Conservation (phyloP, 495 filamentous ascomycete genomes). For the Echria macrotheca region DNA sequence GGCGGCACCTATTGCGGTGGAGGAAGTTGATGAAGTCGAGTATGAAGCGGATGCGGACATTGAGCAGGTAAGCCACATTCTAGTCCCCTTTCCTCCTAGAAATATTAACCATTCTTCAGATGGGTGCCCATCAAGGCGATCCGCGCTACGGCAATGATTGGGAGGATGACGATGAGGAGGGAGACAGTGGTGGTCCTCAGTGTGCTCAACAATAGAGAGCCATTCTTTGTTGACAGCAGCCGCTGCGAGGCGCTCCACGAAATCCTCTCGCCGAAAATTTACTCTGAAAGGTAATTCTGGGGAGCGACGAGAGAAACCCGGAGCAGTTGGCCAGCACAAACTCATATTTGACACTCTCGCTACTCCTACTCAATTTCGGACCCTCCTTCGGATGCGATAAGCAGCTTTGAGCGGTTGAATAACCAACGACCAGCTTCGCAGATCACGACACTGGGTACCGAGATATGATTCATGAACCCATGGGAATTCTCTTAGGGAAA, state of each 20-base stretch:
- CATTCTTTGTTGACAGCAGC: background rate
- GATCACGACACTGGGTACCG: background rate
- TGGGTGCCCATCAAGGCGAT: constrained; percentile 62
- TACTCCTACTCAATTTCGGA: background rate
- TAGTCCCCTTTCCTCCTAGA: background rate
- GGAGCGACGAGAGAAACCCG: background rate
- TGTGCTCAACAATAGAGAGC: constrained; percentile 74
- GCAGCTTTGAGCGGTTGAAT: too few relatives aligned
- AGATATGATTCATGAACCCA: constrained; percentile 7
- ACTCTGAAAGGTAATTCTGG: too few relatives aligned
- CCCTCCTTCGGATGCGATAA: too few relatives aligned
- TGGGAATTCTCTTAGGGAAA: background rate
- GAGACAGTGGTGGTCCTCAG: constrained; percentile 53
- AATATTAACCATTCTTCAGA: constrained; percentile 36
- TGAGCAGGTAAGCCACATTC: constrained; percentile 57
- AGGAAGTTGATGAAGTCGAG: constrained; percentile 79
- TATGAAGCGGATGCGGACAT: constrained; percentile 76
- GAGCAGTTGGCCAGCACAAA: too few relatives aligned
- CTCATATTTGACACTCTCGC: too few relatives aligned
- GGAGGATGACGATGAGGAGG: constrained; percentile 78
- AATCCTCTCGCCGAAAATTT: too few relatives aligned
- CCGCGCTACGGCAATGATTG: constrained; percentile 62
- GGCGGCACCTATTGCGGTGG: constrained; percentile 52
- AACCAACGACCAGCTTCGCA: background rate
- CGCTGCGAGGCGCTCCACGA: background rate